phyloP scores from a whole-genome alignment of 768 basidiomycete genomes.

The Flagelloscypha sp. region DNA sequence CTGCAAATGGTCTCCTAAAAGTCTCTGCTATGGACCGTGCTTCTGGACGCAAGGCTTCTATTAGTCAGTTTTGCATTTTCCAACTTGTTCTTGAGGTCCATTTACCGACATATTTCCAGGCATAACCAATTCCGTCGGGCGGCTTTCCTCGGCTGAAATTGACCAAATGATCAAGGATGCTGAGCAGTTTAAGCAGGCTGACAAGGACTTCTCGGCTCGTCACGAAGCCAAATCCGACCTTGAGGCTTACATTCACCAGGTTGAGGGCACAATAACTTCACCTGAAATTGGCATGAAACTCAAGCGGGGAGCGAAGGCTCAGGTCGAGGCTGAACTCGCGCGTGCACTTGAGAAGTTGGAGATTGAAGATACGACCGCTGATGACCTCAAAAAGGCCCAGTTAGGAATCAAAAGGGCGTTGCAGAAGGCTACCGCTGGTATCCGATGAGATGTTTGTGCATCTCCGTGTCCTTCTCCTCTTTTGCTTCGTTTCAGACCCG shows the following conservation, averaged over 20 bases:
- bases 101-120: slow-evolving; percentile 31
- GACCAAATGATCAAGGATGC: slow-evolving; percentile 99
- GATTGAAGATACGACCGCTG: slow-evolving; percentile 88
- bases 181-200: slow-evolving; percentile 91
- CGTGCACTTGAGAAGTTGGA: slow-evolving; percentile 98
- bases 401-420: slow-evolving; percentile 92
- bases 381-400: slow-evolving; percentile 95
- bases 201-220: slow-evolving; percentile 96
- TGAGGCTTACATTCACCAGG: slow-evolving; percentile 95
- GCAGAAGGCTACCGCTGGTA: slow-evolving; percentile 92
- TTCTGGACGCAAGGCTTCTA: slow-evolving; percentile 97
- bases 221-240: slow-evolving; percentile 98
- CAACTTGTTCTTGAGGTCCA: slow-evolving; percentile 4
- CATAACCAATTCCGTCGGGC: slow-evolving; percentile 99
- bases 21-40: slow-evolving; percentile 98
- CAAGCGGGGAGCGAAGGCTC: slow-evolving; percentile 90
- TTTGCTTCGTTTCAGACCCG: slow-evolving; percentile 1
- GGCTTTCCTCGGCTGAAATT: slow-evolving; percentile 94
- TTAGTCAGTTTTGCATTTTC: slow-evolving; percentile 49
- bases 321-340: slow-evolving; percentile 96
- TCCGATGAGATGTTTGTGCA: slow-evolving; percentile 46
- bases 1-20: slow-evolving; percentile 98
- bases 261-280: slow-evolving; percentile 91
- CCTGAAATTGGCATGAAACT: slow-evolving; percentile 98
- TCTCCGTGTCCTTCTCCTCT: background rate